phyloP scores from a whole-genome alignment of 2,329 filamentous ascomycete species.

The Paraphaeosphaeria sporulosa region DNA sequence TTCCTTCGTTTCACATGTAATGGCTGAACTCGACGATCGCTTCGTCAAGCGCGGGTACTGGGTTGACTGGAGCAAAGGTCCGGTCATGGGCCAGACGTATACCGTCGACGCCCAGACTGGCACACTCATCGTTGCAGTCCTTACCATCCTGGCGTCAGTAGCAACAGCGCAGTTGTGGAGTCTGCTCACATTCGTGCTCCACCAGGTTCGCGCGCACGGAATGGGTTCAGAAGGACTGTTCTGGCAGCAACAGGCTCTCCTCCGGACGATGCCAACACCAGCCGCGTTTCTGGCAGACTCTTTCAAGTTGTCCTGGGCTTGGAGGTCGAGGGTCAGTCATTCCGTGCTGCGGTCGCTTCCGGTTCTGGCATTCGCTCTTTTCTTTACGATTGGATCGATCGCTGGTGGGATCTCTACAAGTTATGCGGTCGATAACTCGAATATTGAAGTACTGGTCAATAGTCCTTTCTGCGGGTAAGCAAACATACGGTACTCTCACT shows the following conservation, averaged over 20 bases:
- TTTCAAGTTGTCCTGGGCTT: constrained; percentile 21
- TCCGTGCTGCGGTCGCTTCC: neutral
- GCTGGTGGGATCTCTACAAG: constrained; percentile 19
- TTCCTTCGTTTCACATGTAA: neutral
- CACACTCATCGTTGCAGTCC: constrained; percentile 16
- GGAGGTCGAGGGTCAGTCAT: constrained; percentile 12
- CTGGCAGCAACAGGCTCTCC: constrained; percentile 23
- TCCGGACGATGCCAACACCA: constrained; percentile 23
- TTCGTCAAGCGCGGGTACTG: constrained; percentile 23
- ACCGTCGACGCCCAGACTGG: constrained; percentile 11
- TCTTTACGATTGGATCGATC: constrained; percentile 16
- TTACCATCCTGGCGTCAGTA: constrained; percentile 13
- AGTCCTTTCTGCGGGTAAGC: constrained; percentile 22
- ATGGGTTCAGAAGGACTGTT: constrained; percentile 21
- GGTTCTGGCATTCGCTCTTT: constrained; percentile 10
- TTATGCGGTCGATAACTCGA: constrained; percentile 13
- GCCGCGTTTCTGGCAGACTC: constrained; percentile 19
- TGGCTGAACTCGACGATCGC: constrained; percentile 23
- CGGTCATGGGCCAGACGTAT: constrained; percentile 20
- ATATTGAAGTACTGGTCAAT: constrained; percentile 20
- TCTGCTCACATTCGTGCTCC: constrained; percentile 17
- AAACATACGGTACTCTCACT: no score
- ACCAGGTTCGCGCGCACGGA: constrained; percentile 20
- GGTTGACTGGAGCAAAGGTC: constrained; percentile 18
- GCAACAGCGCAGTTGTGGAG: constrained; percentile 22